A percentile compares a stretch with the other conserved stretches of the same genome.
Evolutionary conservation across 2,329 filamentous ascomycete species (phyloP).

Genomic region (Fusarium tjaetaba): DNA sequence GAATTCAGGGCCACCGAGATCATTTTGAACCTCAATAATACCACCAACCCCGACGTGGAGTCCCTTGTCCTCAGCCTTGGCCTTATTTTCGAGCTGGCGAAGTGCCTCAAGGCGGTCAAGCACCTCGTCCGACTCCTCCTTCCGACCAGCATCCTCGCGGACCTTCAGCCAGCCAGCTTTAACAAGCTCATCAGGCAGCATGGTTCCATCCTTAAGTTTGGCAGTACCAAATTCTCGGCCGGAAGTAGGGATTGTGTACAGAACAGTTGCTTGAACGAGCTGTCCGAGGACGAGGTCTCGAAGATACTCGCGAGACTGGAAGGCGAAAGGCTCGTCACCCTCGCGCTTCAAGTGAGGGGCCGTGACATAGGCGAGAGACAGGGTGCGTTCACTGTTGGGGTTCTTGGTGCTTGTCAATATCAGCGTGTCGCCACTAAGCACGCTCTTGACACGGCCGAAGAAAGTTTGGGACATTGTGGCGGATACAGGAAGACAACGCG

Average conservation of each 20-base stretch:
- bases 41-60: slow-evolving; percentile 76
- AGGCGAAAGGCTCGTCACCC: slow-evolving; percentile 91
- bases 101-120: slow-evolving; percentile 79
- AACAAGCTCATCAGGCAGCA: slow-evolving; percentile 83
- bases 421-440: slow-evolving; percentile 92
- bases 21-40: slow-evolving; percentile 81
- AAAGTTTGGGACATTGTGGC: slow-evolving; percentile 63
- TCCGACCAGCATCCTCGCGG: slow-evolving; percentile 91
- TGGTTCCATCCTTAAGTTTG: slow-evolving; percentile 77
- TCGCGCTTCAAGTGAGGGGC: slow-evolving; percentile 88
- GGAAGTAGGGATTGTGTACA: slow-evolving; percentile 87
- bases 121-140: slow-evolving; percentile 85
- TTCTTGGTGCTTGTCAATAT: slow-evolving; percentile 85
- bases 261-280: slow-evolving; percentile 81
- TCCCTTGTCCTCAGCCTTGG: slow-evolving; percentile 81
- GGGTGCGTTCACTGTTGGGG: slow-evolving; percentile 81
- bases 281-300: slow-evolving; percentile 87
- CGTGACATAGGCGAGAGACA: slow-evolving; percentile 92
- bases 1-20: slow-evolving; percentile 82
- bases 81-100: slow-evolving; percentile 78
- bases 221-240: slow-evolving; percentile 90
- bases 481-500: slow-evolving; percentile 34
- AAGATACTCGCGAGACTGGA: slow-evolving; percentile 93
- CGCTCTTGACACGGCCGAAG: slow-evolving; percentile 86
- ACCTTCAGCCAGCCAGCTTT: slow-evolving; percentile 93